Conservation (phyloP, 306 rosid species). For the Arachis stenosperma region DNA sequence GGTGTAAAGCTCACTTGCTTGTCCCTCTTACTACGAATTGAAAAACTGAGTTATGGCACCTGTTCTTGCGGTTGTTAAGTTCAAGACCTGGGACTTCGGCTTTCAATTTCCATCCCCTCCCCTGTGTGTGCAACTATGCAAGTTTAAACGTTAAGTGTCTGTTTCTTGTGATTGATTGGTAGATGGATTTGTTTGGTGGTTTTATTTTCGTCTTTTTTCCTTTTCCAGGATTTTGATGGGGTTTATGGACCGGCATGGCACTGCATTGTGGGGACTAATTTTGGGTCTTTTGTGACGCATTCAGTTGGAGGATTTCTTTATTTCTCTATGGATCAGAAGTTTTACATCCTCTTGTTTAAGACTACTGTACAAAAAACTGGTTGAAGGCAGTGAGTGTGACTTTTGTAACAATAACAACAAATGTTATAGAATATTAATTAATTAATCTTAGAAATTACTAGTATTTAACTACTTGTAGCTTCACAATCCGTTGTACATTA, state of each 20-base stretch:
- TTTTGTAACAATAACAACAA: slow-evolving; percentile 25
- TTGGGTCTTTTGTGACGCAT: slow-evolving; percentile 98
- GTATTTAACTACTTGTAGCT: neutral
- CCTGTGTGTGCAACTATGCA: too few relatives aligned
- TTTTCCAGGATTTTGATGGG: slow-evolving; percentile 91
- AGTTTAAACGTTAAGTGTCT: neutral
- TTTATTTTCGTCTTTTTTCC: slow-evolving; percentile 38
- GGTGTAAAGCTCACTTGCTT: too few relatives aligned
- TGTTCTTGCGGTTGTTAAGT: too few relatives aligned
- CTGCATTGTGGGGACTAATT: slow-evolving; percentile 91
- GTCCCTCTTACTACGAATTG: too few relatives aligned
- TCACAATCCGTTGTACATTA: slow-evolving; percentile 41
- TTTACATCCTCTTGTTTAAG: slow-evolving; percentile 86
- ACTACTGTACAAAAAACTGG: slow-evolving; percentile 80
- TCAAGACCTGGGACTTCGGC: too few relatives aligned
- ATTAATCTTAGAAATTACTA: neutral
- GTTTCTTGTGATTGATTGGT: slow-evolving; percentile 41
- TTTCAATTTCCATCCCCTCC: too few relatives aligned
- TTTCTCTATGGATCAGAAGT: slow-evolving; percentile 90
- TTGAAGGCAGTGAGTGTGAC: slow-evolving; percentile 41
- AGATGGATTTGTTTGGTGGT: slow-evolving; percentile 34
- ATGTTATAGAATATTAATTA: slow-evolving; percentile 29
- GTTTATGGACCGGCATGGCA: slow-evolving; percentile 99
- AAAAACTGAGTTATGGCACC: too few relatives aligned
- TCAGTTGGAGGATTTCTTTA: slow-evolving; percentile 91